Base-by-base conservation (phyloP, 495 filamentous ascomycete species). In the Hyaloscypha finlandica region DNA sequence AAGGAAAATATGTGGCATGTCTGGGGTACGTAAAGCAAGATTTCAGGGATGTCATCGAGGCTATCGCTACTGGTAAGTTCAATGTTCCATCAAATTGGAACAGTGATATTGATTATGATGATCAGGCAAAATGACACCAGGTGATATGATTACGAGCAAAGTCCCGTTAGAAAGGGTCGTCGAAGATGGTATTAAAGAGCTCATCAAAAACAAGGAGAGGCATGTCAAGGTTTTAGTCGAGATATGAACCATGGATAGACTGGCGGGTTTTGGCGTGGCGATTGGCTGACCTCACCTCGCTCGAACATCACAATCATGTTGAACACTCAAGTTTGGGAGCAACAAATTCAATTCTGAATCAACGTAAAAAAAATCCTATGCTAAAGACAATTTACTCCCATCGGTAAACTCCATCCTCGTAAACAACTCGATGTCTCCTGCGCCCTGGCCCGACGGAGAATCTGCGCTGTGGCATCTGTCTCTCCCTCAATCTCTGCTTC, bases 171-270 rank as follows among this genome's bases (percentile, higher is more conserved):
- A 81, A 32, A 79, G 85, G 22, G 81, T 88, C 31, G 82, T 85
- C 63, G 84, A 87, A 37, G 79, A 84, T 48, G 86, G 86, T 2
- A 85, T 88, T 74, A 78, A 84, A 70, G 68, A 79, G 14, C 74
- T 89, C 65, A 75, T 88, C 55, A 71, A 83, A n/a, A 81, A 86
- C 37, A 83, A 83, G 59, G 84, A 85, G 35, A 80, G 81, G 30
- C 84, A 89, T 72, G 80, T 86, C 33, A 87, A 87, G 71, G 81
- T 87, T 33, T 68, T 88, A 63, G 81, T 85, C n/a, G 74, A 81
- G 42, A 63, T 75, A 39, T 65, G 55, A 60, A 9, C 51, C 42
- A 54, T 12, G 57, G 56, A 39, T 32, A 45, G 20, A 35, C 53
- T 59, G 54, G 32, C 25, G 32, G 37, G 30, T 35, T 45, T 16